Evolutionary conservation across 192 early-diverging fungal species (phyloP).

Genomic region (Cladochytrium replicatum): DNA sequence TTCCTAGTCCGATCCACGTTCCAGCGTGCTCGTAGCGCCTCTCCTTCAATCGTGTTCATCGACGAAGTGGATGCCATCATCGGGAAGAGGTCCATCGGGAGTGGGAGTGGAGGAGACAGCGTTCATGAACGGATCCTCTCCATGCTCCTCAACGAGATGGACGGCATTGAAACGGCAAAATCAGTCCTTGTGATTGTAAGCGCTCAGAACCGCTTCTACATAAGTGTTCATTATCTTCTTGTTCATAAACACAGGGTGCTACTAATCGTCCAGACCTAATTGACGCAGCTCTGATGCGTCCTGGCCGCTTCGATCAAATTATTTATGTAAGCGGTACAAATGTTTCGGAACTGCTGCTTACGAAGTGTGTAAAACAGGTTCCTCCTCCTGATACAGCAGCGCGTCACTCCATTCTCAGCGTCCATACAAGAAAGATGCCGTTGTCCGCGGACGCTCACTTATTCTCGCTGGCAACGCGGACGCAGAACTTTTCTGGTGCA

Average conservation of each 20-base stretch:
- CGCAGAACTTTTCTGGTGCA: slow-evolving; percentile 66
- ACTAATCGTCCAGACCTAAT: slow-evolving; percentile 82
- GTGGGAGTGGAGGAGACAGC: slow-evolving; percentile 49
- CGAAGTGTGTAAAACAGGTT: slow-evolving; percentile 26
- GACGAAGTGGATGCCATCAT: slow-evolving; percentile 97
- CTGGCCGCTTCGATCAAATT: slow-evolving; percentile 81
- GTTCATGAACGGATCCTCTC: slow-evolving; percentile 85
- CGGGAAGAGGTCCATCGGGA: slow-evolving; percentile 47
- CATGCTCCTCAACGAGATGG: slow-evolving; percentile 88
- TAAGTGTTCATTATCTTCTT: background rate
- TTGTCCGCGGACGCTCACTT: slow-evolving; percentile 42
- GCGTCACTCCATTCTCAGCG: slow-evolving; percentile 58
- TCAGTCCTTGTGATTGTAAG: slow-evolving; percentile 74
- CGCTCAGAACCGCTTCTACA: background rate
- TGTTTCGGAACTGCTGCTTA: background rate
- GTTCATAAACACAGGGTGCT: slow-evolving; percentile 46
- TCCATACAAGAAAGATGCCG: slow-evolving; percentile 49
- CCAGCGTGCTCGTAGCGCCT: slow-evolving; percentile 61
- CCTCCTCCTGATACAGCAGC: slow-evolving; percentile 38
- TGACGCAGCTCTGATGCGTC: slow-evolving; percentile 77
- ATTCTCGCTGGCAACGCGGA: slow-evolving; percentile 35
- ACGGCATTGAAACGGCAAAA: slow-evolving; percentile 79
- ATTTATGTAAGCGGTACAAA: slow-evolving; percentile 40
- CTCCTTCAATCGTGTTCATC: slow-evolving; percentile 86
- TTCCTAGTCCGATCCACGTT: slow-evolving; percentile 61